Base-by-base conservation (phyloP, 371 early-diverging fungal species). In the Rhizopus microsporus region DNA sequence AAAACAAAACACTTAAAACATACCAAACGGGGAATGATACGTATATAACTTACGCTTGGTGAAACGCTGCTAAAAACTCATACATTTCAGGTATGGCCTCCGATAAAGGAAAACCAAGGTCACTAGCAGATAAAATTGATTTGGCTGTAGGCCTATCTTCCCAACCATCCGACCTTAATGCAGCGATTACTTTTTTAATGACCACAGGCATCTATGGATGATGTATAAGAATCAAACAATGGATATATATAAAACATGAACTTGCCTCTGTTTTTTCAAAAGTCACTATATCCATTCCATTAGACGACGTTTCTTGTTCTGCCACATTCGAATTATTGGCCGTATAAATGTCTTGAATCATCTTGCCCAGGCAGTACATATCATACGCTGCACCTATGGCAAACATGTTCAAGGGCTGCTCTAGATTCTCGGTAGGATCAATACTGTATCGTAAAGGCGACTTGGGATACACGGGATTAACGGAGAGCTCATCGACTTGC, bases 41-140 rank as follows among this genome's bases (percentile, higher is more conserved):
- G 42, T 16, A 8, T 44, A 38, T n/a, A 12, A 59, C 66, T 67
- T 78, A 85, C 77, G 80, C 80, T 61, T 69, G 64, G 55, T 84
- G 78, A 55, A 87, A 85, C 51, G 72, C 71, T 1, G 87, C 79
- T 33, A 85, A 57, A 54, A 80, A 87, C 10, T 85, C 84, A 43
- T 87, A 85, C 60, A 85, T 83, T 43, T 85, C 87, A 0, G 81
- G 77, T 39, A 87, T 71, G 34, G 75, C 62, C 12, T 73, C 68
- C 5, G 81, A 79, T 23, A 87, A 77, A 23, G 85, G 84, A 45
- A 82, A 71, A 3, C 72, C 69, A 2, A 83, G 83, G 39, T 81
- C 75, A 0, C 84, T 79, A 10, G 81, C 74, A 17, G 67, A 81
- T 9, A 87, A 59, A 38, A 84, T 75, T 4, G 74, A 61, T 42